These are phyloP conservation scores for Graphilbum ipis-grandicollis DNA, from an alignment of 2,329 filamentous ascomycete species.

Conservation along the genomic window DNA sequence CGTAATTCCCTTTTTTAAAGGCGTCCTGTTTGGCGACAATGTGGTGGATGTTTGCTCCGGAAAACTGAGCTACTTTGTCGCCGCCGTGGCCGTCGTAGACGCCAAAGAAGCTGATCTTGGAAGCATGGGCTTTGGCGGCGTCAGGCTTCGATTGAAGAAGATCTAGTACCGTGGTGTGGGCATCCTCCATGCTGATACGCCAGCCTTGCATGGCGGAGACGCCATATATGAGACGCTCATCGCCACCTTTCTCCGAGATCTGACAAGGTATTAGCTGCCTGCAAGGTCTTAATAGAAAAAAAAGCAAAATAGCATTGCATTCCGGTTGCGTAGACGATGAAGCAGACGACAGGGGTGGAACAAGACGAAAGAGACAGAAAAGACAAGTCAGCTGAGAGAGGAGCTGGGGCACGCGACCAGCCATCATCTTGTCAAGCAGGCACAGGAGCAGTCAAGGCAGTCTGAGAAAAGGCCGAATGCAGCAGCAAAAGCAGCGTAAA, in stretches of 20 bases:
- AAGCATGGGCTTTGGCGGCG: conserved; percentile 46
- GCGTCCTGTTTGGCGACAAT: conserved; percentile 91
- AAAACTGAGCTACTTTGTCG: conserved; percentile 87
- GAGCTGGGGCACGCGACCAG: too few species aligned
- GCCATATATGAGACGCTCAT: conserved; percentile 85
- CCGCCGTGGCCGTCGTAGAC: conserved; percentile 97
- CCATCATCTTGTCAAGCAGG: too few species aligned
- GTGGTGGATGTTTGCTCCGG: conserved; percentile 81
- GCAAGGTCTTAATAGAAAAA: too few species aligned
- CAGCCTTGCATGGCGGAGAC: conserved; percentile 99
- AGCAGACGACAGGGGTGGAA: too few species aligned
- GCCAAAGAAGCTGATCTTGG: conserved; percentile 84
- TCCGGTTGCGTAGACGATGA: too few species aligned
- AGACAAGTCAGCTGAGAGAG: too few species aligned
- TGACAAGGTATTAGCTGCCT: too few species aligned
- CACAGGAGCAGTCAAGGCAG: too few species aligned
- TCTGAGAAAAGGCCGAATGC: too few species aligned
- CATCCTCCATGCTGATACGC: conserved; percentile 99
- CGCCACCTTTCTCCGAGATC: conserved; percentile 77
- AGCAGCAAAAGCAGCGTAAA: too few species aligned
- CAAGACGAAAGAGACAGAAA: too few species aligned
- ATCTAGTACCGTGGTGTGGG: conserved; percentile 80
- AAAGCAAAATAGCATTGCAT: background rate
- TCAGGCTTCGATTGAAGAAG: conserved; percentile 44
- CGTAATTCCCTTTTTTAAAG: conserved; percentile 79